Base-by-base conservation (phyloP, 2,329 filamentous ascomycete species). In the Alternaria postmessia region DNA sequence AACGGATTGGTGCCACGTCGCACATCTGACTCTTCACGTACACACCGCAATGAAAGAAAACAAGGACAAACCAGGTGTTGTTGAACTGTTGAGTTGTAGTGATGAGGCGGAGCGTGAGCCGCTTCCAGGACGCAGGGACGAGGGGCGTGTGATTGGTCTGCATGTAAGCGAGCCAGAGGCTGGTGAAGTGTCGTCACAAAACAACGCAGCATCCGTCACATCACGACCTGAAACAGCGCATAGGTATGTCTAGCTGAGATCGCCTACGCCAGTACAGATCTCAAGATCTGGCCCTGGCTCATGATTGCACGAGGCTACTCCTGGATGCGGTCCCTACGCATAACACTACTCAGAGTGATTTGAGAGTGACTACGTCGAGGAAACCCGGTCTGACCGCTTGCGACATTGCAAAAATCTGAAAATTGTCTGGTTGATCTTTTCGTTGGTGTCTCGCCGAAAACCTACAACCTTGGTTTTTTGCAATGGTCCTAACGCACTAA, bases 131-230 rank as follows among this genome's bases (percentile, higher is more conserved):
- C 18, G 46, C 57, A 56, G 57, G 57, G 42, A 49, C 57, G 32
- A 26, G 4, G 32, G 38, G 16, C 46, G 18, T 32, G 39, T 59
- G 52, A 59, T 59, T 59, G 57, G 57, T 43, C 32, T n/a, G 32
- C 26, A 24, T 54, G 38, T 28, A 49, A 51, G 57, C 57, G 38
- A 51, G 48, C 42, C 26, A 28, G 32, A 54, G 55, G 44, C 49
- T 28, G 55, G 57, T 59, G 57, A 59, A 59, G 57, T 56, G 44
- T 59, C 55, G 32, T 58, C 57, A 56, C 57, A 48, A 44, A 44
- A 59, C 46, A 55, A 56, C 53, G 46, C 53, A 59, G 44, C 57
- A 41, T 32, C 43, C 51, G 53, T 51, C 57, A 56, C 57, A 47
- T 59, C 38, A 30, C 51, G 20, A 20, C 28, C 28, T 32, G 46